These are phyloP conservation scores for Botrytis aclada DNA, from an alignment of 2,329 filamentous ascomycete genomes.

Conservation along the genomic window DNA sequence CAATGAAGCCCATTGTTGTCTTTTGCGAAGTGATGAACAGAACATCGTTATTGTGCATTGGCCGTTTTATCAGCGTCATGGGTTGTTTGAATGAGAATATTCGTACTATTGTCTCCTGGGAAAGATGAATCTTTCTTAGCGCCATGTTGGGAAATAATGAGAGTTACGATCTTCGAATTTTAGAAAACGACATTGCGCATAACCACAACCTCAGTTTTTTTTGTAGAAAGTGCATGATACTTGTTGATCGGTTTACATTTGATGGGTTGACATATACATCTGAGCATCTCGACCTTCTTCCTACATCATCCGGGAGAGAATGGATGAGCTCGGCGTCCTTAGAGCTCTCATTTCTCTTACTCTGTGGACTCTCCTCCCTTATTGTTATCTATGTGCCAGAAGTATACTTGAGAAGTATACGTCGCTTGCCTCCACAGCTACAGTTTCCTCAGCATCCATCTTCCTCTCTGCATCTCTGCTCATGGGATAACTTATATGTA, in stretches of 20 bases:
- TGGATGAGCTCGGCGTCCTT: neutral
- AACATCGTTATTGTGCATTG: constrained; percentile 30
- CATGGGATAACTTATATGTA: neutral
- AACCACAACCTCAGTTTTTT: no score
- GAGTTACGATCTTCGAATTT: neutral
- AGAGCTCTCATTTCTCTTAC: neutral
- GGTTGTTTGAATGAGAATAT: neutral
- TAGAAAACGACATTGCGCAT: neutral
- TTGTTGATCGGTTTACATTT: neutral
- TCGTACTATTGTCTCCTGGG: neutral
- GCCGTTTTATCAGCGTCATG: neutral
- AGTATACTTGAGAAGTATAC: neutral
- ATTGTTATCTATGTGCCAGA: neutral
- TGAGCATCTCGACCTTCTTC: neutral
- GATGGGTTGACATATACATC: neutral
- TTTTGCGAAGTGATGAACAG: constrained; percentile 35
- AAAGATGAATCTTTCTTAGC: neutral
- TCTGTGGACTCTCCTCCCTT: neutral
- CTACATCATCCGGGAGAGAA: neutral
- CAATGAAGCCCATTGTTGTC: constrained; percentile 33
- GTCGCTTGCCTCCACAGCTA: neutral
- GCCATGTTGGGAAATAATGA: neutral
- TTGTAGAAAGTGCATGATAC: neutral
- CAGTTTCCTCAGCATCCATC: neutral
- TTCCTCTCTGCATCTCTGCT: neutral